Conservation (phyloP, 306 rosid genomes). For the Hippophae gyantsensis region DNA sequence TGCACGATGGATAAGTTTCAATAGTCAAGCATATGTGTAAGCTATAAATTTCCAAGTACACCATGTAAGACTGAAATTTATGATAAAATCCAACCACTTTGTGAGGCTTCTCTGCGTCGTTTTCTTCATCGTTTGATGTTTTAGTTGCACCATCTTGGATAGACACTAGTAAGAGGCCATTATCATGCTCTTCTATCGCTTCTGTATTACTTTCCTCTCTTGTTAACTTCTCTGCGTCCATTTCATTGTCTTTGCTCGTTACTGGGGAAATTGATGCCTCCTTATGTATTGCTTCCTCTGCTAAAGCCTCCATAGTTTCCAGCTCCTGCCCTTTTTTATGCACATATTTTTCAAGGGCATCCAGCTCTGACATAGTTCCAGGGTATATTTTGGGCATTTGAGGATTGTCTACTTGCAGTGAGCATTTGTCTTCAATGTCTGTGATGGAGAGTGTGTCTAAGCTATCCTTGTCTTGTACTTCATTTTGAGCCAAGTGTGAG, state of each 20-base stretch:
- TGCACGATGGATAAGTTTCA: slow-evolving; percentile 11
- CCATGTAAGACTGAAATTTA: neutral
- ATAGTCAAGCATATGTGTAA: neutral
- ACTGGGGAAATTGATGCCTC: slow-evolving; percentile 6
- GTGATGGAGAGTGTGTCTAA: neutral
- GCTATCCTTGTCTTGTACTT: slow-evolving; percentile 2
- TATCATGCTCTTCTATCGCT: slow-evolving; percentile 6
- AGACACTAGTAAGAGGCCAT: slow-evolving; percentile 6
- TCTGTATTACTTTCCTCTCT: slow-evolving; percentile 18
- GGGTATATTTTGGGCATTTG: neutral
- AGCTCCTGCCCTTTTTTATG: neutral
- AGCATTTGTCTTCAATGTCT: neutral
- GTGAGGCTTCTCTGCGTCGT: slow-evolving; percentile 9
- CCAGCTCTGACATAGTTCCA: neutral
- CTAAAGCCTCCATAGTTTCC: slow-evolving; percentile 11
- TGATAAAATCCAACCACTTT: slow-evolving; percentile 17
- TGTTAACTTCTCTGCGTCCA: slow-evolving; percentile 4
- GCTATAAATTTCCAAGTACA: slow-evolving; percentile 1
- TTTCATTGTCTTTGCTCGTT: slow-evolving; percentile 3
- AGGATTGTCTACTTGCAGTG: slow-evolving; percentile 4
- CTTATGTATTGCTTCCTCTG: neutral
- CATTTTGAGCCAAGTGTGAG: slow-evolving; percentile 6
- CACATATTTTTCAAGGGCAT: neutral
- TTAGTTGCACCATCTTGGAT: slow-evolving; percentile 14
- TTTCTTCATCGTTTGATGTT: slow-evolving; percentile 1